Conservation (phyloP, 2,329 filamentous ascomycete genomes). For the Corniculantispora saksenae region DNA sequence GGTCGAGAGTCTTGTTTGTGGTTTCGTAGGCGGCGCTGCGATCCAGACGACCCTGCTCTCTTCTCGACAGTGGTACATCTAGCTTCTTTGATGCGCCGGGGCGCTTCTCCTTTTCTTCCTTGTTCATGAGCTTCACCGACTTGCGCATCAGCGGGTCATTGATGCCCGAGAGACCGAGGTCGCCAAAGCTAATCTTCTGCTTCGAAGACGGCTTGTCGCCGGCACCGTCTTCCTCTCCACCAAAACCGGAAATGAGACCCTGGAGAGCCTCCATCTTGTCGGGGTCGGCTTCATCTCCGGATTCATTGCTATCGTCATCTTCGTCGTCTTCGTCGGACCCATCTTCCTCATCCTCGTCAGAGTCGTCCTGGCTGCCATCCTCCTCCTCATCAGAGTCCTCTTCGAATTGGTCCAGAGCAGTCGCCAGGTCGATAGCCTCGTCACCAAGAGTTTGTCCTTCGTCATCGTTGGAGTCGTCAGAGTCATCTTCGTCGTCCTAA, state of each 20-base stretch:
- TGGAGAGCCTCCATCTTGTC: conserved; percentile 66
- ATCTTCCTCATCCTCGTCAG: conserved; percentile 28
- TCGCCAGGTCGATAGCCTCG: conserved; percentile 61
- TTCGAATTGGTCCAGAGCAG: conserved; percentile 57
- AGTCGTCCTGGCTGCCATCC: conserved; percentile 44
- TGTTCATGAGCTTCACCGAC: conserved; percentile 73
- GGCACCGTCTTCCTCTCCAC: conserved; percentile 57
- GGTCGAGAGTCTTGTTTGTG: conserved; percentile 84
- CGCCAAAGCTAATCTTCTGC: conserved; percentile 71
- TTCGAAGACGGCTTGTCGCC: conserved; percentile 48
- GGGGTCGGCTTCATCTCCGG: conserved; percentile 54
- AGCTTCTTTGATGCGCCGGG: conserved; percentile 64
- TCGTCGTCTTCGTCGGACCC: conserved; percentile 48
- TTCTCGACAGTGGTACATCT: conserved; percentile 77
- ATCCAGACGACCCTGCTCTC: conserved; percentile 83
- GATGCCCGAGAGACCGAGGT: conserved; percentile 70
- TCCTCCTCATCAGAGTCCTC: conserved; percentile 51
- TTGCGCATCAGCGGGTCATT: conserved; percentile 76
- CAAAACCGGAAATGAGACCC: conserved; percentile 68
- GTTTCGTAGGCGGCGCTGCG: conserved; percentile 83
- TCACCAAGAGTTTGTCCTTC: conserved; percentile 60
- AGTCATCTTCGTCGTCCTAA: conserved; percentile 60
- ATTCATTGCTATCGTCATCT: conserved; percentile 51
- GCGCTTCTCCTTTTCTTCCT: conserved; percentile 55
- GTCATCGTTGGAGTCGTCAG: conserved; percentile 49